These are phyloP conservation scores for Penicillium pancosmium DNA, from an alignment of 495 filamentous ascomycete genomes.

Conservation along the genomic window DNA sequence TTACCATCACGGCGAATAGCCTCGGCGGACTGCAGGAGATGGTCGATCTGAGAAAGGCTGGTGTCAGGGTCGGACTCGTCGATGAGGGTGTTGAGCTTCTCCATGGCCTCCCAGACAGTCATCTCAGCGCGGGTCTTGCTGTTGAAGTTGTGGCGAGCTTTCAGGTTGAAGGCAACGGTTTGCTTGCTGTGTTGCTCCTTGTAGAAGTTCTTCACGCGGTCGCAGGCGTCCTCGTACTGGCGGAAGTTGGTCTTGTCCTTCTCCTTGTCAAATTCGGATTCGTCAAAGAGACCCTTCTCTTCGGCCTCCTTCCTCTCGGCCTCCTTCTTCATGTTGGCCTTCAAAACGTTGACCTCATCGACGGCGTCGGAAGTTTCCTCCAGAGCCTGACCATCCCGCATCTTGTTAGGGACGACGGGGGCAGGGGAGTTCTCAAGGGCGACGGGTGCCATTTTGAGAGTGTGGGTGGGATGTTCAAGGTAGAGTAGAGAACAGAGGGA, in stretches of 20 bases:
- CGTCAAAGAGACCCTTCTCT: conserved; percentile 59
- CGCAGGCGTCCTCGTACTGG: conserved; percentile 76
- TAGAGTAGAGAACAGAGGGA: neutral
- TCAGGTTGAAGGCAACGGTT: conserved; percentile 81
- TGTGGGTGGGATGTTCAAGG: neutral
- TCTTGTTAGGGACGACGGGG: conserved; percentile 34
- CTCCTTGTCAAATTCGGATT: conserved; percentile 68
- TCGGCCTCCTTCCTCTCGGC: conserved; percentile 39
- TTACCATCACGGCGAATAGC: conserved; percentile 87
- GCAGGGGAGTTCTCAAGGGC: conserved; percentile 29
- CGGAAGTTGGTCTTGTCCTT: conserved; percentile 85
- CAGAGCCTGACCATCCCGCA: conserved; percentile 69
- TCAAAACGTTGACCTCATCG: conserved; percentile 79
- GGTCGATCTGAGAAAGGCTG: conserved; percentile 81
- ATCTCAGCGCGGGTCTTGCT: conserved; percentile 69
- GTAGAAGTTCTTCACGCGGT: conserved; percentile 83
- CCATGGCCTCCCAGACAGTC: conserved; percentile 87
- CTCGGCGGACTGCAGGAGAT: conserved; percentile 83
- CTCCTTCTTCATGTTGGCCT: conserved; percentile 53
- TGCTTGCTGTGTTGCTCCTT: conserved; percentile 82
- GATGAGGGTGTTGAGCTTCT: conserved; percentile 84
- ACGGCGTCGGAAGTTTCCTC: conserved; percentile 79
- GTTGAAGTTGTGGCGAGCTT: conserved; percentile 71
- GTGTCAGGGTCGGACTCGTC: conserved; percentile 91
- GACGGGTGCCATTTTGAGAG: conserved; percentile 38